Base-by-base conservation (phyloP, 306 rosid genomes). In the Comarum palustre region DNA sequence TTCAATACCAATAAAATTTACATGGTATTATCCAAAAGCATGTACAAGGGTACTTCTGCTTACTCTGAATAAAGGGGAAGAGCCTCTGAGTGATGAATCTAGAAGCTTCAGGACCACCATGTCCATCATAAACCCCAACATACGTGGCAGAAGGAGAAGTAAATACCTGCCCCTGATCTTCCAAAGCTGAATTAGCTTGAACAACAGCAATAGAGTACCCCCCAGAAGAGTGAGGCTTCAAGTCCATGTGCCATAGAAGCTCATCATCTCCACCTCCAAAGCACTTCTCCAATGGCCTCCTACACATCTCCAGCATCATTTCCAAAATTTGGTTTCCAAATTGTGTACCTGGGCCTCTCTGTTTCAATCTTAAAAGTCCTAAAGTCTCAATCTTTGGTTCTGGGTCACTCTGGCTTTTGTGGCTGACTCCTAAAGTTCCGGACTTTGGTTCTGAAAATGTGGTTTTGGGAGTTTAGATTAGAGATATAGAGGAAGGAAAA, bases 121-220 rank as follows among this genome's bases (percentile, higher is more conserved):
- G 95, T 42, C 95, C 95, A 11, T 89, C 95, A 61, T 89, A 89
- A 17, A 89, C 82, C 11, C 95, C 95, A 55, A 87, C 67, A 66
- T 73, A 82, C 50, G 95, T 89, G 54, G 96, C 97, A 31, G 86
- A 85, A 31, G 98, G 89, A 4, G 98, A 89, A 11, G 97, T 83
- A 24, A 85, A 85, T 24, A 94, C 95, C 80, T 94, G 97, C 57
- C 92, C 91, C 85, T 94, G 98, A 78, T 94, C 98, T 72, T 94
- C 98, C 19, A 94, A 89, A 29, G 78, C 73, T 65, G 83, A 85
- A 84, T 94, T 94, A 51, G 98, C 98, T 57, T 94, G 98, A 25
- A 85, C 98, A 36, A 89, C 98, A 14, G 97, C 98, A 45, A 94
- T 91, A 34, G 98, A 94, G 72, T 87, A 94, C 79, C 91, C 95